A percentile compares a stretch with the other conserved stretches of the same genome.
These are phyloP conservation scores for Phytopythium vexans DNA, from an alignment of 352 stramenopile species.

Conservation along the genomic window DNA sequence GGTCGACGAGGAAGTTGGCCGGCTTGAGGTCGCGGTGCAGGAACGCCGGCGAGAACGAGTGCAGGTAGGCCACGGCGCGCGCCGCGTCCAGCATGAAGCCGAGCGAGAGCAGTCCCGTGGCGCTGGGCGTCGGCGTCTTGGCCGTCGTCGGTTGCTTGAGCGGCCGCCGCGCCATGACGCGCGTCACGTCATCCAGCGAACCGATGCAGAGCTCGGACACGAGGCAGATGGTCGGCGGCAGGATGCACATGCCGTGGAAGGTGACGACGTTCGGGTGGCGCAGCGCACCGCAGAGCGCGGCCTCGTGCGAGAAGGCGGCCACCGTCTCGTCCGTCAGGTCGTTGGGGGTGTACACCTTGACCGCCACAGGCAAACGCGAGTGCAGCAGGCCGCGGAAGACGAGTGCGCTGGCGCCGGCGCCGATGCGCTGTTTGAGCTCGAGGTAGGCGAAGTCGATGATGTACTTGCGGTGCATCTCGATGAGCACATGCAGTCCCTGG, in stretches of 20 bases:
- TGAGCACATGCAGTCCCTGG: constrained; percentile 57
- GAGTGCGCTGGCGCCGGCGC: constrained; percentile 45
- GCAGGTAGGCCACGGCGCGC: constrained; percentile 61
- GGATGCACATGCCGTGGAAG: constrained; percentile 85
- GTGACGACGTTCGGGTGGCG: constrained; percentile 79
- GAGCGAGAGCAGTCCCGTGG: constrained; percentile 46
- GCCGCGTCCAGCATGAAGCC: constrained; percentile 68
- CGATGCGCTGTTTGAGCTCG: constrained; percentile 41
- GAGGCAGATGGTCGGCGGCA: constrained; percentile 66
- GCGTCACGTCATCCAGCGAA: constrained; percentile 38
- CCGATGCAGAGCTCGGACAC: constrained; percentile 57
- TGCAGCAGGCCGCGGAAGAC: constrained; percentile 67
- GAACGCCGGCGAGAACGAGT: constrained; percentile 70
- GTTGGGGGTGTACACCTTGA: constrained; percentile 76
- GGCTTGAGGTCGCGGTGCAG: constrained; percentile 73
- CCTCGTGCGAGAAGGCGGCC: constrained; percentile 80
- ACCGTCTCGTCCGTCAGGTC: constrained; percentile 59
- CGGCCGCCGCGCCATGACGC: constrained; percentile 18
- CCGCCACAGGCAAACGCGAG: constrained; percentile 48
- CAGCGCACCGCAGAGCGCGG: constrained; percentile 62
- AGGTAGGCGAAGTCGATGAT: constrained; percentile 67
- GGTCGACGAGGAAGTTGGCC: constrained; percentile 60
- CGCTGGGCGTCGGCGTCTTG: constrained; percentile 15
- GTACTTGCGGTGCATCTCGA: constrained; percentile 65
- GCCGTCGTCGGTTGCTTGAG: constrained; percentile 4